Evolutionary conservation across 2,329 filamentous ascomycete genomes (phyloP).

Genomic region (Aspergillus floridensis): DNA sequence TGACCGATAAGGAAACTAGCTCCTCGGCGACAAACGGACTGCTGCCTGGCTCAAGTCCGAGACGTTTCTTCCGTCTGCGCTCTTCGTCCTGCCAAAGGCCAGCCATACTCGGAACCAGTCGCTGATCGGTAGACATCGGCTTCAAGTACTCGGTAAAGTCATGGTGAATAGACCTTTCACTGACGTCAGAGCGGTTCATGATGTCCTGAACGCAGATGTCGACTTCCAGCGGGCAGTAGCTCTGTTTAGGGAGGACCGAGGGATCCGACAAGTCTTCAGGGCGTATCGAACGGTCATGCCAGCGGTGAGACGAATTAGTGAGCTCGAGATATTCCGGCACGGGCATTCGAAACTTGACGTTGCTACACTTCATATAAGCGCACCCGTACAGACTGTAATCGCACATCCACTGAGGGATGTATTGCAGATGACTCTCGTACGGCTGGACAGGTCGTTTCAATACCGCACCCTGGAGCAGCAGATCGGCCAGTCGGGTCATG

Average conservation of each 20-base stretch:
- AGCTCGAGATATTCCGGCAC: slow-evolving; percentile 68
- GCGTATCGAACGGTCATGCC: slow-evolving; percentile 74
- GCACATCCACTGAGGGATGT: slow-evolving; percentile 93
- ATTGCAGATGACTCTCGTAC: slow-evolving; percentile 91
- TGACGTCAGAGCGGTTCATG: slow-evolving; percentile 72
- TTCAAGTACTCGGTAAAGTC: slow-evolving; percentile 73
- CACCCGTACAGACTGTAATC: slow-evolving; percentile 98
- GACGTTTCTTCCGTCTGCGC: slow-evolving; percentile 68
- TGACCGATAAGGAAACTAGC: slow-evolving; percentile 84
- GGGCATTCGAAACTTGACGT: slow-evolving; percentile 70
- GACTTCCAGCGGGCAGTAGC: slow-evolving; percentile 84
- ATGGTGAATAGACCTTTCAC: slow-evolving; percentile 77
- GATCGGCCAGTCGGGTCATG: slow-evolving; percentile 82
- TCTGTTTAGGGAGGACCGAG: slow-evolving; percentile 67
- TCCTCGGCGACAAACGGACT: slow-evolving; percentile 79
- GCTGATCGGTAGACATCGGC: slow-evolving; percentile 65
- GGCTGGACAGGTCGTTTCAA: slow-evolving; percentile 83
- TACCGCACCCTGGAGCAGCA: slow-evolving; percentile 83
- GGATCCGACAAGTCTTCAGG: slow-evolving; percentile 60
- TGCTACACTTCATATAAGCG: slow-evolving; percentile 72
- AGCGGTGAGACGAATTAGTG: slow-evolving; percentile 63
- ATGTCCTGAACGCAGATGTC: slow-evolving; percentile 90
- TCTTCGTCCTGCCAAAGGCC: slow-evolving; percentile 90
- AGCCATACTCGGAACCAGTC: slow-evolving; percentile 90
- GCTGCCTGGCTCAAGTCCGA: slow-evolving; percentile 65